Percentiles rank a stretch among this genome's conserved stretches.
Evolutionary conservation across 495 filamentous ascomycete genomes (phyloP).

Genomic region (Tuber melanosporum): DNA sequence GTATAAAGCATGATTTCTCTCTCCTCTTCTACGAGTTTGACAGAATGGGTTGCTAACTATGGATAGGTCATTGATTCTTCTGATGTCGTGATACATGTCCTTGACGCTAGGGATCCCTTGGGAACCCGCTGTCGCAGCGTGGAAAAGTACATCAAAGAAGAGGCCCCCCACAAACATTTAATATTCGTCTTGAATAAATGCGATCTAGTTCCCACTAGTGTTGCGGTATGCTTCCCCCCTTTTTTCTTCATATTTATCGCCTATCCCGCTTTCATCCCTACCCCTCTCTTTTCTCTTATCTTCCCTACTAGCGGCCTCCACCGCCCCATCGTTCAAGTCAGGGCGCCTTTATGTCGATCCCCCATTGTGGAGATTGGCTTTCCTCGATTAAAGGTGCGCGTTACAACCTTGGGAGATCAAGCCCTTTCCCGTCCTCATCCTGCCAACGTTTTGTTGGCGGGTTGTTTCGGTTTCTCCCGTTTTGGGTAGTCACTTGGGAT

Average conservation of each 20-base stretch:
- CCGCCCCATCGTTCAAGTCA: slow-evolving; percentile 77
- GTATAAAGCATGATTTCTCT: slow-evolving; percentile 56
- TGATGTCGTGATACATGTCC: slow-evolving; percentile 91
- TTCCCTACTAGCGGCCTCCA: slow-evolving; percentile 40
- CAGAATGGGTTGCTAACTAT: slow-evolving; percentile 11
- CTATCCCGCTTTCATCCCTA: slow-evolving; percentile 20
- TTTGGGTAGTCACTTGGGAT: slow-evolving; percentile 55
- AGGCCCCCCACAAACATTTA: slow-evolving; percentile 91
- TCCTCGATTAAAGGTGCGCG: slow-evolving; percentile 71
- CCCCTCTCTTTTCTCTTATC: slow-evolving; percentile 22
- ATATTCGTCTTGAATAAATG: slow-evolving; percentile 93
- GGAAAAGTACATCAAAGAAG: slow-evolving; percentile 87
- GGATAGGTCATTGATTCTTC: slow-evolving; percentile 75
- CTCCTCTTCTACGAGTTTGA: background rate
- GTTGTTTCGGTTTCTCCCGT: slow-evolving; percentile 71
- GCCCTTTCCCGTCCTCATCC: slow-evolving; percentile 59
- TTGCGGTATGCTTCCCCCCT: slow-evolving; percentile 70
- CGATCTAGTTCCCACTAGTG: slow-evolving; percentile 84
- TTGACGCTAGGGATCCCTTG: slow-evolving; percentile 85
- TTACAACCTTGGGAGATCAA: slow-evolving; percentile 97
- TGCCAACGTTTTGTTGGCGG: slow-evolving; percentile 44
- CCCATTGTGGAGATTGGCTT: slow-evolving; percentile 20
- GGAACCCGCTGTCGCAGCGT: slow-evolving; percentile 84
- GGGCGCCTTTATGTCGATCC: slow-evolving; percentile 59
- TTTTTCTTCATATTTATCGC: slow-evolving; percentile 27